Percentiles rank a stretch among this genome's conserved stretches.
Evolutionary conservation across 768 basidiomycete genomes (phyloP).

Genomic region (Porpolomopsis calyptriformis): DNA sequence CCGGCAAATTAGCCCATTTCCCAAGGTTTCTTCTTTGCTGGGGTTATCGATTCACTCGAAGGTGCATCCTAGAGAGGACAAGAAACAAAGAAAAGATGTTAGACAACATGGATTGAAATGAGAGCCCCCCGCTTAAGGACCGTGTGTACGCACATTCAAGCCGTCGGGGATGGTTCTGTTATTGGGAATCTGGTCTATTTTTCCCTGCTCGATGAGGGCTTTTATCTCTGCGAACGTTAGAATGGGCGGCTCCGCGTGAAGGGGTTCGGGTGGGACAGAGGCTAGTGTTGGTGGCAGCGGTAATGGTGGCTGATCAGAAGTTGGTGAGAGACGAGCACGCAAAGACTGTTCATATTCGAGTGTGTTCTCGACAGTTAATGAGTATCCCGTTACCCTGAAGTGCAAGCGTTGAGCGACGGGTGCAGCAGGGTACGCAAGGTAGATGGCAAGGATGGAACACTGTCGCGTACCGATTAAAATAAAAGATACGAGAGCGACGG

Average conservation of each 20-base stretch:
- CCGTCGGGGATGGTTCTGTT: constrained; percentile 62
- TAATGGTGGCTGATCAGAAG: neutral
- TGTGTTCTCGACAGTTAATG: constrained; percentile 33
- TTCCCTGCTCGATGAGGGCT: constrained; percentile 59
- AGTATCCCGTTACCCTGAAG: constrained; percentile 30
- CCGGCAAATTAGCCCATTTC: constrained; percentile 25
- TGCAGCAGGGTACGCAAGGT: too few relatives aligned
- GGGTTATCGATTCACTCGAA: constrained; percentile 45
- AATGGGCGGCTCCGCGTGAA: constrained; percentile 24
- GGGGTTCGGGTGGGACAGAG: neutral
- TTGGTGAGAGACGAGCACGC: neutral
- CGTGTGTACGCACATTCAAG: constrained; percentile 47
- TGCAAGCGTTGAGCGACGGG: too few relatives aligned
- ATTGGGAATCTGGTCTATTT: constrained; percentile 65
- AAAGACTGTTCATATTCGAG: constrained; percentile 22
- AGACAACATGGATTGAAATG: constrained; percentile 5
- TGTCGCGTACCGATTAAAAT: constrained; percentile 51
- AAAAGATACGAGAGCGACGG: constrained; percentile 52
- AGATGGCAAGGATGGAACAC: too few relatives aligned
- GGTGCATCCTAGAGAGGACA: constrained; percentile 40
- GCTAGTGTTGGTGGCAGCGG: neutral
- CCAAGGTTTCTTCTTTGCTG: constrained; percentile 59
- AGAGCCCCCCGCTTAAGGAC: too few relatives aligned
- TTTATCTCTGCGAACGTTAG: constrained; percentile 62
- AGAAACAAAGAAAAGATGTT: neutral